A percentile compares a stretch with the other conserved stretches of the same genome.
phyloP scores from a whole-genome alignment of 148 eudicot species.

The Rhododendron griersonianum region DNA sequence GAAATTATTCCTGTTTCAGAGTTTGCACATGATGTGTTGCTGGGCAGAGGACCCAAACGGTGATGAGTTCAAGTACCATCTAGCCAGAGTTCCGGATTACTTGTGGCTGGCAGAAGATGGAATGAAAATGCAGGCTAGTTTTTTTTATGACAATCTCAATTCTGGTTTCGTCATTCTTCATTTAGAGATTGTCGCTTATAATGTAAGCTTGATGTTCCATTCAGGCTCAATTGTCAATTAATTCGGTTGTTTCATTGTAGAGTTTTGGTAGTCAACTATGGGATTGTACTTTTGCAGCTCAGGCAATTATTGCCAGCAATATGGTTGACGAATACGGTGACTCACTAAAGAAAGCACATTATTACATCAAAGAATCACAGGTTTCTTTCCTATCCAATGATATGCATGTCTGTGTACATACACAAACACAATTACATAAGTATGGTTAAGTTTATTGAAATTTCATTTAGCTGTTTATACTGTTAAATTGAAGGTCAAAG shows the following conservation, averaged over 20 bases:
- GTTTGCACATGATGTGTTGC: slow-evolving; percentile 55
- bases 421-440: not conserved
- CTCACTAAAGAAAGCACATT: slow-evolving; percentile 37
- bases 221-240: not conserved
- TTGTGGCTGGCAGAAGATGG: slow-evolving; percentile 50
- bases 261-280: slow-evolving; percentile 48
- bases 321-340: slow-evolving; percentile 52
- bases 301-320: slow-evolving; percentile 36
- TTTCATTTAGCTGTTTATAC: not conserved
- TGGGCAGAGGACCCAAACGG: slow-evolving; percentile 46
- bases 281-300: slow-evolving; percentile 42
- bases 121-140: slow-evolving; percentile 36
- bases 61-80: slow-evolving; percentile 42
- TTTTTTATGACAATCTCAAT: not conserved
- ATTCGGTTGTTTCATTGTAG: slow-evolving; percentile 10
- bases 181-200: not conserved
- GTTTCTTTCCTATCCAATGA: not conserved
- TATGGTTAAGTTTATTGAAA: not conserved
- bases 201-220: not conserved
- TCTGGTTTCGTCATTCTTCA: not conserved
- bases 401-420: not conserved
- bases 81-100: slow-evolving; percentile 44
- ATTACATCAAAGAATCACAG: slow-evolving; percentile 46
- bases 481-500: slow-evolving; percentile 19
- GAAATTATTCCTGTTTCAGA: slow-evolving; percentile 18